Percentiles rank a stretch among this genome's conserved stretches.
phyloP scores from a whole-genome alignment of 768 basidiomycete genomes.

The Chiua virens region DNA sequence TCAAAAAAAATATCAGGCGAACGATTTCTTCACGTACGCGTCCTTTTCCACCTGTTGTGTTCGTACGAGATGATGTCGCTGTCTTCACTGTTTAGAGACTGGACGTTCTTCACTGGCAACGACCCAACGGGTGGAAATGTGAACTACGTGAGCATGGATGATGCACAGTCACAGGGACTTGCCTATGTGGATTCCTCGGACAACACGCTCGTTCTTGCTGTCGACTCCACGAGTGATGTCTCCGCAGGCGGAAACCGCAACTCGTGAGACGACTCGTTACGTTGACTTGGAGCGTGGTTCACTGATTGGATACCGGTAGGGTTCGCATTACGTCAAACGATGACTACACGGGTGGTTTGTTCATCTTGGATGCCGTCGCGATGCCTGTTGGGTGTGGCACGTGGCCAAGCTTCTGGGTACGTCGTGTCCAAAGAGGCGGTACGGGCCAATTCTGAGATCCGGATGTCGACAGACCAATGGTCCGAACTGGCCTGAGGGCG shows the following conservation, averaged over 20 bases:
- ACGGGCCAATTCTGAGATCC: neutral
- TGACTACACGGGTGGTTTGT: constrained; percentile 58
- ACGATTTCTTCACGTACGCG: constrained; percentile 58
- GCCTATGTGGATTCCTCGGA: constrained; percentile 52
- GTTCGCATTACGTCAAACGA: constrained; percentile 67
- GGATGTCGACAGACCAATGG: constrained; percentile 38
- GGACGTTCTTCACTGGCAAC: constrained; percentile 55
- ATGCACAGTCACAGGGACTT: constrained; percentile 52
- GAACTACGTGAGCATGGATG: constrained; percentile 47
- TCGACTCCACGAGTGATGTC: constrained; percentile 54
- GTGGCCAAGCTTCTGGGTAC: constrained; percentile 58
- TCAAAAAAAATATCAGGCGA: constrained; percentile 39
- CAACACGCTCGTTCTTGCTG: constrained; percentile 56
- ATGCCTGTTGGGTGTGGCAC: constrained; percentile 71
- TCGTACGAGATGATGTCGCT: neutral
- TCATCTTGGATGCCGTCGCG: constrained; percentile 66
- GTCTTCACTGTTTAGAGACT: constrained; percentile 41
- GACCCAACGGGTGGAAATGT: constrained; percentile 78
- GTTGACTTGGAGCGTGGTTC: neutral
- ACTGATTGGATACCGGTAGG: constrained; percentile 31
- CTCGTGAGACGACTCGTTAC: constrained; percentile 35
- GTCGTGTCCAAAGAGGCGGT: constrained; percentile 11
- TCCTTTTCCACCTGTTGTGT: neutral
- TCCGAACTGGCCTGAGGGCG: constrained; percentile 50
- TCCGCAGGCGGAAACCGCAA: constrained; percentile 51